phyloP scores from a whole-genome alignment of 768 basidiomycete genomes.

The Suillus clintonianus region DNA sequence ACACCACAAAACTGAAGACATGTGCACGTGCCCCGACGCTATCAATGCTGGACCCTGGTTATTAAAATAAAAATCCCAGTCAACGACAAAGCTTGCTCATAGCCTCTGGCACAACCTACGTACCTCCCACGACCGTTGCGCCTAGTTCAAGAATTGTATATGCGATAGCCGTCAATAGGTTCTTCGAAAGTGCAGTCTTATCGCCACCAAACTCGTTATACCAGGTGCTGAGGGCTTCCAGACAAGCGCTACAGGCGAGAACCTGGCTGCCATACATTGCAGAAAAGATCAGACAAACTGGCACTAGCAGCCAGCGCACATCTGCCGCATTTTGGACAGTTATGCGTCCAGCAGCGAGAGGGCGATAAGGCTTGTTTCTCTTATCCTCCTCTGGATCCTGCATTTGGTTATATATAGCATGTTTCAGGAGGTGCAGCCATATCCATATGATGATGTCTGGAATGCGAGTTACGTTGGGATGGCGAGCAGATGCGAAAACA shows the following conservation, averaged over 20 bases:
- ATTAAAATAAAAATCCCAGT: conserved; percentile 7
- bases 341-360: conserved; percentile 39
- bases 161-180: conserved; percentile 24
- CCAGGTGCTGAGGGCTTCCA: conserved; percentile 23
- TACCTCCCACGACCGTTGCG: conserved; percentile 28
- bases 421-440: conserved; percentile 40
- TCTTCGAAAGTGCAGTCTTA: conserved; percentile 24
- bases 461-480: conserved; percentile 4
- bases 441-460: conserved; percentile 36
- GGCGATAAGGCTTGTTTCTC: conserved; percentile 39
- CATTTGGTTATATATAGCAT: conserved; percentile 39
- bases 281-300: conserved; percentile 29
- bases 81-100: background rate
- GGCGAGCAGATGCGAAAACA: conserved; percentile 21
- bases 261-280: conserved; percentile 23
- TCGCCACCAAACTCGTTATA: conserved; percentile 33
- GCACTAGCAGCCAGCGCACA: conserved; percentile 31
- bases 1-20: conserved; percentile 20
- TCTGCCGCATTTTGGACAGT: conserved; percentile 28
- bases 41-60: conserved; percentile 11
- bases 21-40: conserved; percentile 20
- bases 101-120: background rate
- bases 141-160: conserved; percentile 29
- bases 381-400: conserved; percentile 35
- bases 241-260: conserved; percentile 25